phyloP scores from a whole-genome alignment of 768 basidiomycete species.

The Piloderma croceum region DNA sequence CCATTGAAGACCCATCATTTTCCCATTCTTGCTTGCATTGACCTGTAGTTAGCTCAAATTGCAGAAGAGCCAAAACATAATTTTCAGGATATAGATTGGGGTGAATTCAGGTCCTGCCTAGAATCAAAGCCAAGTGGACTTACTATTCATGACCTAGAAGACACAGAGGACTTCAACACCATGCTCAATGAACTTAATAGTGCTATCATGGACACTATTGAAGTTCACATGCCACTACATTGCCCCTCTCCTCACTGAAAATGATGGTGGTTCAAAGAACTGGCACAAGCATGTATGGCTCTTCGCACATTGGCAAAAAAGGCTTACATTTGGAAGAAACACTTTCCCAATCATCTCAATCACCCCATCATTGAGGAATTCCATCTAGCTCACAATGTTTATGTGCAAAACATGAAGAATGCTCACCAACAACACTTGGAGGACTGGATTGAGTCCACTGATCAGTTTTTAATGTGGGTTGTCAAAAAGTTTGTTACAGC shows the following conservation, averaged over 20 bases:
- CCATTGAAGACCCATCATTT: slow-evolving; percentile 11
- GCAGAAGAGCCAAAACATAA: neutral
- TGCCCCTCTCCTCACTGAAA: neutral
- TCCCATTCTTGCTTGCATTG: slow-evolving; percentile 2
- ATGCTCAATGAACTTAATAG: neutral
- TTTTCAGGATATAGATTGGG: slow-evolving; percentile 7
- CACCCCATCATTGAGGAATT: neutral
- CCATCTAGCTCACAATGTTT: neutral
- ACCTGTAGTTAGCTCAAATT: neutral
- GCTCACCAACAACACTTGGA: slow-evolving; percentile 13
- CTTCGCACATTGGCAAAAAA: neutral
- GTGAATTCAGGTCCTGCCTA: slow-evolving; percentile 1
- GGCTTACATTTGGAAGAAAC: neutral
- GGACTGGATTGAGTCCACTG: slow-evolving; percentile 9
- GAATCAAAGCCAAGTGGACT: neutral
- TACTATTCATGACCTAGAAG: neutral
- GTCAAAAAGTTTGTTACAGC: slow-evolving; percentile 9
- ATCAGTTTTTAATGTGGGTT: slow-evolving; percentile 7
- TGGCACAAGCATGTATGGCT: neutral
- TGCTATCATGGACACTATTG: neutral
- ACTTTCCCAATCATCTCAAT: fast-evolving
- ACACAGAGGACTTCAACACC: neutral
- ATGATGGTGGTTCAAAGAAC: neutral
- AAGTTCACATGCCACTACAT: neutral
- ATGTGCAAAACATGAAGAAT: neutral